These are phyloP conservation scores for Raddia distichophylla DNA, from an alignment of 176 grass and related monocot genomes.

Conservation along the genomic window DNA sequence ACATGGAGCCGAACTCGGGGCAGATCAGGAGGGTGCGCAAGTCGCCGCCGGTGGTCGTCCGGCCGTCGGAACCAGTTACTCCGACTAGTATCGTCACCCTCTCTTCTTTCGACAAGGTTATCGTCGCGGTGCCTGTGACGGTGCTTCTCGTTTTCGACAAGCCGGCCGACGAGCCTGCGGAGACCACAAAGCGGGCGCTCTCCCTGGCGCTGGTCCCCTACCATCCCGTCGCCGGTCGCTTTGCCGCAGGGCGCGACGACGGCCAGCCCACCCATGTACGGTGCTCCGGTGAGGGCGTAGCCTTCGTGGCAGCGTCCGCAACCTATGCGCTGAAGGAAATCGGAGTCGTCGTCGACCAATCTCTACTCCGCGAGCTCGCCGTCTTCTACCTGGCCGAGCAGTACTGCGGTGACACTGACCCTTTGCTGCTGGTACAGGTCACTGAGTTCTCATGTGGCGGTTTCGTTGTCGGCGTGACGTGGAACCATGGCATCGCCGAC, in stretches of 20 bases:
- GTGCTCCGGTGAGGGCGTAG: conserved; percentile 1
- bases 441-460: conserved; percentile 19
- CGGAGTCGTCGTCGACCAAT: background rate
- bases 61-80: background rate
- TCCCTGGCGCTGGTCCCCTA: conserved; percentile 3
- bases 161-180: background rate
- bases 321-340: background rate
- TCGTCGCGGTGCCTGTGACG: background rate
- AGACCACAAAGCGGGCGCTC: background rate
- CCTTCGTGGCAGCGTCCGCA: background rate
- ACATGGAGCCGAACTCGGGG: too few species aligned
- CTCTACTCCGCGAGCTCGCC: background rate
- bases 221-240: conserved; percentile 2
- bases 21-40: too few species aligned
- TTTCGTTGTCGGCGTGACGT: background rate
- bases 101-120: background rate
- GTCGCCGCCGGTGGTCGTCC: background rate
- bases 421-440: conserved; percentile 13
- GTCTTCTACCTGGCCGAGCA: background rate
- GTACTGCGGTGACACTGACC: background rate
- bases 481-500: conserved; percentile 7
- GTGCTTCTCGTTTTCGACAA: background rate
- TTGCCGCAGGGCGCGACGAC: background rate
- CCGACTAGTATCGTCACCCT: background rate
- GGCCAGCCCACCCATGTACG: background rate